Base-by-base conservation (phyloP, 257 asterid genomes). In the Primulina huaijiensis region DNA sequence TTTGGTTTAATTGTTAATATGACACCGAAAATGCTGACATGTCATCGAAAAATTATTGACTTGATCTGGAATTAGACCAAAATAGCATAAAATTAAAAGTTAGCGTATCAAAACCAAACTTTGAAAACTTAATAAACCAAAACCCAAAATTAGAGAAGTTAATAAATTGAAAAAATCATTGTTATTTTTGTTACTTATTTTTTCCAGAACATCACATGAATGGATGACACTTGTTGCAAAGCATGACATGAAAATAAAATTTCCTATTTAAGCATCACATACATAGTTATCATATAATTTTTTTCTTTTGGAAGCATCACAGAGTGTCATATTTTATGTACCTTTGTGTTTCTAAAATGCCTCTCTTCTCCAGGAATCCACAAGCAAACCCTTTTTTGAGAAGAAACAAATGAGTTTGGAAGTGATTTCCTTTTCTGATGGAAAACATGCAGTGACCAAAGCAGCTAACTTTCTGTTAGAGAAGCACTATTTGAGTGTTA, bases 381-480 rank as follows among this genome's bases (percentile, higher is more conserved):
- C 60, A 31, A 75, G 34, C 14, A 78, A 75, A 64, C 74, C 79
- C 7, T 80, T 75, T 67, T 70, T 38, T 60, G 72, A 83, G 76
- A 77, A 70, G 70, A 86, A 78, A 74, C 59, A 64, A 67, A 72
- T 85, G 77, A 82, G 79, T 68, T 69, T 91, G 79, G 97, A 94
- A 73, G 87, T 88, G 63, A 68, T 83, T 68, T 94, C 99, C 27
- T 87, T 76, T 72, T 60, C 85, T 35, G 97, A 92, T 75, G 87
- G 90, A 71, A 92, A 92, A 80, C 83, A 81, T 68, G 96, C 98
- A 16, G 88, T 88, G 16, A 92, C 85, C 64, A 83, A 79, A 79
- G 98, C 98, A 46, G 95, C 96, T 70, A 87, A 90, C 78, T 70
- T 71, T 62, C 90, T 88, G 62, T 82, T 90, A 52, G 79, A 74